Conservation (phyloP, 2,329 filamentous ascomycete genomes). For the Verticillium klebahnii region DNA sequence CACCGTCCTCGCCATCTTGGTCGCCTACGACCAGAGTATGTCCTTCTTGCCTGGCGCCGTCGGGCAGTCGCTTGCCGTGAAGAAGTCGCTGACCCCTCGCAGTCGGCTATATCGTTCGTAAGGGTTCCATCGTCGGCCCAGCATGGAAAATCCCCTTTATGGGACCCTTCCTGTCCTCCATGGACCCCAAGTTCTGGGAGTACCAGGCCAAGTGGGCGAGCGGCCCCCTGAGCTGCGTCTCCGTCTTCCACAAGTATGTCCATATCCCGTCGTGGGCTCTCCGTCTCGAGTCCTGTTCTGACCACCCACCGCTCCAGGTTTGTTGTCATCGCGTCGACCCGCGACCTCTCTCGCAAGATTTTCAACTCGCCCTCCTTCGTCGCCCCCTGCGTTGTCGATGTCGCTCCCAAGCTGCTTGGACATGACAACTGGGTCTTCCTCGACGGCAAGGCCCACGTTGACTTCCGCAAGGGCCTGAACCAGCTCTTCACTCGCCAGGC, state of each 20-base stretch:
- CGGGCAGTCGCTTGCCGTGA: background rate
- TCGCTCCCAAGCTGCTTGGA: slow-evolving; percentile 88
- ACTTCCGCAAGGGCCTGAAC: slow-evolving; percentile 96
- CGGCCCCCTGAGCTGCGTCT: slow-evolving; percentile 90
- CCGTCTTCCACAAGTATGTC: slow-evolving; percentile 94
- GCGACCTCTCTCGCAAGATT: slow-evolving; percentile 93
- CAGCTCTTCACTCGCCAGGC: slow-evolving; percentile 89
- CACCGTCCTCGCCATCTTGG: slow-evolving; percentile 64
- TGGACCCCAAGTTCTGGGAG: slow-evolving; percentile 86
- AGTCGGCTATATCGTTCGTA: slow-evolving; percentile 73
- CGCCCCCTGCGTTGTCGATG: slow-evolving; percentile 95
- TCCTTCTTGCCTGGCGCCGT: slow-evolving; percentile 14
- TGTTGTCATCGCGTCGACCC: slow-evolving; percentile 91
- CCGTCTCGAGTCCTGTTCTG: slow-evolving; percentile 3
- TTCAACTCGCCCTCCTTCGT: slow-evolving; percentile 91
- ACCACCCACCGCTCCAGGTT: slow-evolving; percentile 53
- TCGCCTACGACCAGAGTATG: slow-evolving; percentile 89
- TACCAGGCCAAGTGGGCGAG: slow-evolving; percentile 93
- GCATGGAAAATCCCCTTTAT: slow-evolving; percentile 78
- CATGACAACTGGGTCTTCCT: slow-evolving; percentile 95
- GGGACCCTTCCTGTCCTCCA: slow-evolving; percentile 89
- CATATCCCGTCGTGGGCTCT: background rate
- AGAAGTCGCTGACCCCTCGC: slow-evolving; percentile 8
- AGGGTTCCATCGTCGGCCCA: slow-evolving; percentile 72
- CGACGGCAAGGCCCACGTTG: slow-evolving; percentile 89